Evolutionary conservation across 148 eudicot species (phyloP).

Genomic region (Nepenthes mirabilis): DNA sequence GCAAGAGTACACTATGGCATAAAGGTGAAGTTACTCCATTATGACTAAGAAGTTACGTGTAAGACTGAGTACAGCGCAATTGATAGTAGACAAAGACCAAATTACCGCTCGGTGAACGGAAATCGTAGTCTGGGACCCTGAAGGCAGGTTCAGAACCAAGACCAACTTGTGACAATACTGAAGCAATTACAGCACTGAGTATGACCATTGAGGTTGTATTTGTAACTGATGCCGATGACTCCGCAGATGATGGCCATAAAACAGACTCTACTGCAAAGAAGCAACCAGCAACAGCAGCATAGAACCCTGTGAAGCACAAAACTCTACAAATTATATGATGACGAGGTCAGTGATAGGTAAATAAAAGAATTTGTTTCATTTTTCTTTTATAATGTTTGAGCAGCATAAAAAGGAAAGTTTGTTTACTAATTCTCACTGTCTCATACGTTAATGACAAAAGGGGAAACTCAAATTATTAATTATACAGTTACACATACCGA

Average conservation of each 20-base stretch:
- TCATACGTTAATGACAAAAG: neutral
- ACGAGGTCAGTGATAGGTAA: neutral
- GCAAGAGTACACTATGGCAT: neutral
- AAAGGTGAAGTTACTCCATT: too few species aligned
- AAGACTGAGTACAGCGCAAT: too few species aligned
- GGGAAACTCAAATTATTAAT: neutral
- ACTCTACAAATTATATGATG: neutral
- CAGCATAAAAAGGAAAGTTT: neutral
- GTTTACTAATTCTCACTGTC: neutral
- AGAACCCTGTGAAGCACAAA: conserved; percentile 51
- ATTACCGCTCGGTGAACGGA: conserved; percentile 78
- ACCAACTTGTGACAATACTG: conserved; percentile 83
- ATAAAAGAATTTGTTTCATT: neutral
- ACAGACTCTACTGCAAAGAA: conserved; percentile 93
- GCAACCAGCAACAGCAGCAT: conserved; percentile 97
- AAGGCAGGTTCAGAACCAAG: conserved; percentile 92
- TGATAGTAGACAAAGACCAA: neutral
- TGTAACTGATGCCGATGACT: conserved; percentile 60
- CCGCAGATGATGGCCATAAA: conserved; percentile 74
- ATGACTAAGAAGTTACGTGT: too few species aligned
- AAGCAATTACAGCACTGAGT: conserved; percentile 87
- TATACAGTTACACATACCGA: neutral
- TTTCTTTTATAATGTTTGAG: neutral
- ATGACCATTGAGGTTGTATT: conserved; percentile 96
- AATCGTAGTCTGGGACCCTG: conserved; percentile 77